Evolutionary conservation across 257 asterid genomes (phyloP).

Genomic region (Nemophila menziesii): DNA sequence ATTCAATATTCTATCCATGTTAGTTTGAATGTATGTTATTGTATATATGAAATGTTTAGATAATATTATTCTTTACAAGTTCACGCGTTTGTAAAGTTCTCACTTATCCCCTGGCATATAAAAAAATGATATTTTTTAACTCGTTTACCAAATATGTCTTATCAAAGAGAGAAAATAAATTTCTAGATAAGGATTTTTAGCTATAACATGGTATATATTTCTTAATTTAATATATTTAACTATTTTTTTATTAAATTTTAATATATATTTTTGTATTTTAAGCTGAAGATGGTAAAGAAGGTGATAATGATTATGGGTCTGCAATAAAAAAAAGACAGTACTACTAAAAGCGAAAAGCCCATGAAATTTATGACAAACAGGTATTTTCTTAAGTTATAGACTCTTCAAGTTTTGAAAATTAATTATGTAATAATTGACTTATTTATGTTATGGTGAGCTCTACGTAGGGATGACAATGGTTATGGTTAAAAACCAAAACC

Average conservation of each 20-base stretch:
- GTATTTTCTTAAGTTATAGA: slow-evolving; percentile 21
- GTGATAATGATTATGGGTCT: slow-evolving; percentile 54
- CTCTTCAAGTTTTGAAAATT: no score
- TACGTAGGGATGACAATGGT: no score
- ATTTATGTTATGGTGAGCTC: no score
- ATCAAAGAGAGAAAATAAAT: no score
- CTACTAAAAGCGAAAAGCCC: slow-evolving; percentile 42
- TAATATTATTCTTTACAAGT: no score
- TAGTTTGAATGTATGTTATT: neutral
- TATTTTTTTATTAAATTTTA: no score
- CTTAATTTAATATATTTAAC: no score
- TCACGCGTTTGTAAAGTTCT: neutral
- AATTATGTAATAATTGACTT: neutral
- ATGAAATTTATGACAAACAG: slow-evolving; percentile 57
- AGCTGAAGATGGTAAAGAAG: slow-evolving; percentile 75
- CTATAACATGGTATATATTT: no score
- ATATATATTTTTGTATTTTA: slow-evolving; percentile 10
- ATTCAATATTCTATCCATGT: no score
- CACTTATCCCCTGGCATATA: neutral
- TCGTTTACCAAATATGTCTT: neutral
- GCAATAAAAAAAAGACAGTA: slow-evolving; percentile 73
- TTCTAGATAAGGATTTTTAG: no score
- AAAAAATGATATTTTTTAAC: neutral
- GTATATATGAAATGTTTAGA: neutral
- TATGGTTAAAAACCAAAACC: no score